Base-by-base conservation (phyloP, 192 early-diverging fungal genomes). In the Spinellus fusiger region DNA sequence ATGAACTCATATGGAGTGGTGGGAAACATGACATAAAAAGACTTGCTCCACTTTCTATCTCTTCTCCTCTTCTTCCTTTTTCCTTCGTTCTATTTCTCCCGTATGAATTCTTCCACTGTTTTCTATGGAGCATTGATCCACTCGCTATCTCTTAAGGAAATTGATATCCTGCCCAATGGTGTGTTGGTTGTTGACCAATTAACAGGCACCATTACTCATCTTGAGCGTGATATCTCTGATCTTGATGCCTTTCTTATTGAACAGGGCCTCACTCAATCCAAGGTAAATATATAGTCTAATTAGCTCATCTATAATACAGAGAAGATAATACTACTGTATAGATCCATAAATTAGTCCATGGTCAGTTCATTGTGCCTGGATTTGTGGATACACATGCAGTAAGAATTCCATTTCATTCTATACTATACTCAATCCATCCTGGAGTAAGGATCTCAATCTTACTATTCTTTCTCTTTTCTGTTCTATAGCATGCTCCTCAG, bases 341-440 rank as follows among this genome's bases (percentile, higher is more conserved):
- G 66, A 16, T 75, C n/a, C 62, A 69, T 37, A 56, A 57, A 48
- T 73, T 89, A 32, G 66, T 59, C 4, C 54, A 59, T 0, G 69
- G 75, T 26, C 88, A 93, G 69, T 91, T 95, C 66, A 72, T 96
- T 56, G 77, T 93, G 59, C 95, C 93, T 31, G 95, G 95, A 16
- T 83, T 96, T 33, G 77, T 98, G 33, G 95, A 98, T 56, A 95
- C 93, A 15, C 96, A 98, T 72, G 87, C 88, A 50, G 81, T 83
- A 80, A 73, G 78, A 62, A 52, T 1, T 28, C 12, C 27, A 20
- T 47, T 49, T 46, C 12, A 27, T 26, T 13, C 13, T 35, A 13
- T 8, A 46, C 22, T 13, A 47, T 31, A 13, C 34, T 13, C 6
- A n/a, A 15, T 37, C 5, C 1, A 27, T 2, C 18, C 35, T n/a